phyloP scores from a whole-genome alignment of 495 filamentous ascomycete species.

The Oidiodendron maius region DNA sequence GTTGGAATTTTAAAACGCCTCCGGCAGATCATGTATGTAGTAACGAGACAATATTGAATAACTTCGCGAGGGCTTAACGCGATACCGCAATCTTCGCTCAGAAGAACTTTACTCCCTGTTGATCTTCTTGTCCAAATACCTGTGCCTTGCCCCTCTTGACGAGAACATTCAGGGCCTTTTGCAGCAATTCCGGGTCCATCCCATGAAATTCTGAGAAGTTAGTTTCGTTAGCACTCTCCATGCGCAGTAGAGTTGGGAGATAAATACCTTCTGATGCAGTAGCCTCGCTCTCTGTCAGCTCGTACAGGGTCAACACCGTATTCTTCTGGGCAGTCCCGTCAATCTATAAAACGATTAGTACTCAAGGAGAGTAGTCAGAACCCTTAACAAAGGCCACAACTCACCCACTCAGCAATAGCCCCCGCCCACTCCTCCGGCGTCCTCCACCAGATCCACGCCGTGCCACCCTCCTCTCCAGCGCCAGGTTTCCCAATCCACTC shows the following conservation, averaged over 20 bases:
- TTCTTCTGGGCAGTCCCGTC: constrained; percentile 70
- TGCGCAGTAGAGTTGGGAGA: no score
- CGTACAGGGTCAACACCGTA: constrained; percentile 70
- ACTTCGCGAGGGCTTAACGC: constrained; percentile 13
- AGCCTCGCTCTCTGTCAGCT: constrained; percentile 62
- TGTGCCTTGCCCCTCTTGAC: constrained; percentile 90
- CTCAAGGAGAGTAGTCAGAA: no score
- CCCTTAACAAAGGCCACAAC: constrained; percentile 8
- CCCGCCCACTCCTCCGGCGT: constrained; percentile 71
- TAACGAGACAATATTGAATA: constrained; percentile 4
- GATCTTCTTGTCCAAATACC: constrained; percentile 83
- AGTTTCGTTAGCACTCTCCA: constrained; percentile 4
- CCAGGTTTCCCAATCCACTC: constrained; percentile 52
- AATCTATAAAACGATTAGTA: constrained; percentile 34
- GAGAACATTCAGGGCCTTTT: constrained; percentile 68
- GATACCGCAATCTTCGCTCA: constrained; percentile 24
- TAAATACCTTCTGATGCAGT: constrained; percentile 50
- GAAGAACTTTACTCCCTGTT: constrained; percentile 93
- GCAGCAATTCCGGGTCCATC: constrained; percentile 75
- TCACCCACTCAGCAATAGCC: constrained; percentile 52
- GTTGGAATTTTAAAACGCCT: no score
- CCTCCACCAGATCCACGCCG: constrained; percentile 57
- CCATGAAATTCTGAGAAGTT: constrained; percentile 70
- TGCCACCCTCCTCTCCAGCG: constrained; percentile 16
- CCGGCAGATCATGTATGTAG: background rate